A percentile compares a stretch with the other conserved stretches of the same genome.
Evolutionary conservation across 1,284 basidiomycete genomes (phyloP).

Genomic region (Naganishia sp.): DNA sequence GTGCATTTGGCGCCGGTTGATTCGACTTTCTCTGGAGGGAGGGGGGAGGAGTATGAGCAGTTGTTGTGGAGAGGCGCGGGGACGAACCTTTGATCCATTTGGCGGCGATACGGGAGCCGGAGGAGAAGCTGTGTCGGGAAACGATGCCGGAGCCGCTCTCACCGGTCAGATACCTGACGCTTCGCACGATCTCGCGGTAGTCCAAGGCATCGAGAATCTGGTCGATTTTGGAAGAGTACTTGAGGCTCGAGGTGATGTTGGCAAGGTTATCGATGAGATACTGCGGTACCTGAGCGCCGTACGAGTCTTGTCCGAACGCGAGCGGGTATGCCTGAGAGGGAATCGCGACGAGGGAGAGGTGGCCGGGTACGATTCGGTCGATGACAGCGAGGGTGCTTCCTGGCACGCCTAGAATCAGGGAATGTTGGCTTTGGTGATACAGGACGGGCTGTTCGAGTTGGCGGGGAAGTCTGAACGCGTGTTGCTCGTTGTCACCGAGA

Average conservation of each 20-base stretch:
- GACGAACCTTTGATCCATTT: slow-evolving; percentile 66
- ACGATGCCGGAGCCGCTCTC: slow-evolving; percentile 66
- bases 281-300: slow-evolving; percentile 41
- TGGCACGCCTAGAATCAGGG: slow-evolving; percentile 45
- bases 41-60: neutral
- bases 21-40: slow-evolving; percentile 59
- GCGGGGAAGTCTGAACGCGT: neutral
- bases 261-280: slow-evolving; percentile 45
- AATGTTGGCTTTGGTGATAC: slow-evolving; percentile 36
- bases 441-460: neutral
- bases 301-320: slow-evolving; percentile 32
- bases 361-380: slow-evolving; percentile 49
- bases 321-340: slow-evolving; percentile 34
- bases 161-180: slow-evolving; percentile 77
- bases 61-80: neutral
- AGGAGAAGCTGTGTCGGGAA: slow-evolving; percentile 74
- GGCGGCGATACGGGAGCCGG: slow-evolving; percentile 68
- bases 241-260: slow-evolving; percentile 47
- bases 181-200: slow-evolving; percentile 63
- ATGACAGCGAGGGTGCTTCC: slow-evolving; percentile 40
- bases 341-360: slow-evolving; percentile 50
- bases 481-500: neutral
- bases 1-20: slow-evolving; percentile 70
- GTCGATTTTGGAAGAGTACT: slow-evolving; percentile 45
- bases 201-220: slow-evolving; percentile 61